Evolutionary conservation across 2,329 filamentous ascomycete species (phyloP).

Genomic region (Curvularia sp.): DNA sequence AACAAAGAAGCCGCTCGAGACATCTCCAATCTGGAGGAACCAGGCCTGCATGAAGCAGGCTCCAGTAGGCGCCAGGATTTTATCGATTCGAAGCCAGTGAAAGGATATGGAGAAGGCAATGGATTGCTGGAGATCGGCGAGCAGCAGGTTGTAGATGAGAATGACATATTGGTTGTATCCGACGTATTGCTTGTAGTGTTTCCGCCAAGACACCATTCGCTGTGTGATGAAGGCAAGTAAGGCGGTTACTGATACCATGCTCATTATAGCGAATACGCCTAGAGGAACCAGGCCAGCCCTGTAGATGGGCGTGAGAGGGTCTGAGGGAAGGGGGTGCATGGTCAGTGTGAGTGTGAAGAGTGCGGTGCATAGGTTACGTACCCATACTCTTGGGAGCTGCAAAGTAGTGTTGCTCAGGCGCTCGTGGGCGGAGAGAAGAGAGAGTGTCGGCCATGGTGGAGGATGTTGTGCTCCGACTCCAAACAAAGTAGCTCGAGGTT

Average conservation of each 20-base stretch:
- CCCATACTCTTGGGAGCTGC: conserved; percentile 41
- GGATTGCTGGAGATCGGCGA: conserved; percentile 62
- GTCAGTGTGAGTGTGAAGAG: not conserved
- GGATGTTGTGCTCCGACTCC: conserved; percentile 18
- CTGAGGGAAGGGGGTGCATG: not conserved
- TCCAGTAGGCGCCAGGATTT: conserved; percentile 54
- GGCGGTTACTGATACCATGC: conserved; percentile 54
- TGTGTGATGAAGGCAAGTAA: conserved; percentile 60
- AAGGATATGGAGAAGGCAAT: conserved; percentile 59
- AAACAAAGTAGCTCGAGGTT: conserved; percentile 1
- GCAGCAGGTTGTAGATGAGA: conserved; percentile 61
- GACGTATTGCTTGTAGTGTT: conserved; percentile 58
- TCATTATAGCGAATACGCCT: conserved; percentile 57
- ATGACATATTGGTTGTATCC: conserved; percentile 64
- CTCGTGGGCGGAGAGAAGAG: conserved; percentile 15
- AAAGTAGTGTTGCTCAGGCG: conserved; percentile 32
- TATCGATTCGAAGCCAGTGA: conserved; percentile 56
- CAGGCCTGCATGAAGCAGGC: conserved; percentile 61
- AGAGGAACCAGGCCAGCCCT: conserved; percentile 57
- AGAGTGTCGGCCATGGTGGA: conserved; percentile 19
- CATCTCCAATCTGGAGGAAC: conserved; percentile 61
- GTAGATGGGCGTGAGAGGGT: conserved; percentile 39
- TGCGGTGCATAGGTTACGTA: not conserved
- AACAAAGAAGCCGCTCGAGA: conserved; percentile 61
- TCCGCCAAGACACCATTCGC: conserved; percentile 60